A percentile compares a stretch with the other conserved stretches of the same genome.
These are phyloP conservation scores for Coniosporium tulheliwenetii DNA, from an alignment of 2,329 filamentous ascomycete species.

Conservation along the genomic window DNA sequence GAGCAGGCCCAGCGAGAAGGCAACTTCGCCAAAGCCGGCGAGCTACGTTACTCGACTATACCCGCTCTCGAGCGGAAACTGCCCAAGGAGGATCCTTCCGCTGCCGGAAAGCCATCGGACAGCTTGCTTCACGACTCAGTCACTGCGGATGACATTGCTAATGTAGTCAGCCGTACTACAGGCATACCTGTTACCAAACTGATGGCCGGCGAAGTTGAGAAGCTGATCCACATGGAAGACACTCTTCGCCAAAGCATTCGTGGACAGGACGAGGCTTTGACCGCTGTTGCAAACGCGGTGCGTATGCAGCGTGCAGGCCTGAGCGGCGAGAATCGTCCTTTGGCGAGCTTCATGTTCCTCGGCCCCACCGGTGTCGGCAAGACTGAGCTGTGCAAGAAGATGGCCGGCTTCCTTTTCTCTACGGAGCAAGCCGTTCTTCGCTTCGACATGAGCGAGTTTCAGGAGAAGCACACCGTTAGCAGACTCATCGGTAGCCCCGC, in stretches of 20 bases:
- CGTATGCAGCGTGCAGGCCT: constrained; percentile 85
- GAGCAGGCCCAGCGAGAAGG: constrained; percentile 78
- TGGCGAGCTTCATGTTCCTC: constrained; percentile 95
- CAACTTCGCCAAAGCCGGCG: constrained; percentile 80
- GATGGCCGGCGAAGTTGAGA: constrained; percentile 85
- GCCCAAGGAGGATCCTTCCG: constrained; percentile 49
- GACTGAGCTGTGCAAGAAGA: constrained; percentile 92
- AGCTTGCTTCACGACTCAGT: constrained; percentile 82
- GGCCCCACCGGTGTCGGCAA: constrained; percentile 95
- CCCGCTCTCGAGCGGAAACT: constrained; percentile 66
- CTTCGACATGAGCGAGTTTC: constrained; percentile 97
- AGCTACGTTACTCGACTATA: constrained; percentile 78
- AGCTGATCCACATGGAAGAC: constrained; percentile 91
- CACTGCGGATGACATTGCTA: constrained; percentile 86
- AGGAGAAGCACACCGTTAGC: constrained; percentile 92
- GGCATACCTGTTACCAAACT: constrained; percentile 88
- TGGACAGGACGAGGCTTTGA: constrained; percentile 86
- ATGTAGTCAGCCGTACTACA: constrained; percentile 78
- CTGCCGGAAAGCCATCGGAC: constrained; percentile 20
- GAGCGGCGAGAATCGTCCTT: constrained; percentile 76
- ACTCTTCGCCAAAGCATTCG: constrained; percentile 68
- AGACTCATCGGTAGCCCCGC: constrained; percentile 84
- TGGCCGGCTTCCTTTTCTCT: constrained; percentile 84
- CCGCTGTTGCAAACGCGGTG: constrained; percentile 82
- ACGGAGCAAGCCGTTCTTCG: constrained; percentile 81